A percentile compares a stretch with the other conserved stretches of the same genome.
Evolutionary conservation across 2,329 filamentous ascomycete species (phyloP).

Genomic region (Colletotrichum sp.): DNA sequence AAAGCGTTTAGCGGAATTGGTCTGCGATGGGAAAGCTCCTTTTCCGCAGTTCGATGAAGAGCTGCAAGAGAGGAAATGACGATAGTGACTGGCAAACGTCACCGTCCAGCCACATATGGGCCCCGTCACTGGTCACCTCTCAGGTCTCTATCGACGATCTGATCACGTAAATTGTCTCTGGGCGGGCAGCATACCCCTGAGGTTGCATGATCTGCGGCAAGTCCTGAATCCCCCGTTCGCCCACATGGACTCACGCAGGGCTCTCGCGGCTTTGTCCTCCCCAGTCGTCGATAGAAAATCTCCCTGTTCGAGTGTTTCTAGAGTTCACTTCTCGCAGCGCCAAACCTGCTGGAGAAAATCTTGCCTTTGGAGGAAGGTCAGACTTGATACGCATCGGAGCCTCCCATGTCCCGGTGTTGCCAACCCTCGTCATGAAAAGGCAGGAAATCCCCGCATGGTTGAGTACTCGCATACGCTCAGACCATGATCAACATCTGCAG

Average conservation of each 20-base stretch:
- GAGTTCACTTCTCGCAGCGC: background rate
- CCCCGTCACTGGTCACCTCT: background rate
- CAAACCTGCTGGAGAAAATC: background rate
- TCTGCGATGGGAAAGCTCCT: background rate
- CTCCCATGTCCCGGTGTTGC: background rate
- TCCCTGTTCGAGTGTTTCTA: background rate
- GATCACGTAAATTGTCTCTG: background rate
- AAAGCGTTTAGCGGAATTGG: background rate
- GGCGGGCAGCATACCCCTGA: background rate
- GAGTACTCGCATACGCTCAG: background rate
- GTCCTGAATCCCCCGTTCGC: background rate
- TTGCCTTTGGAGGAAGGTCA: background rate
- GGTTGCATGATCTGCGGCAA: slow-evolving; percentile 1
- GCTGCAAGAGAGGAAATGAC: background rate
- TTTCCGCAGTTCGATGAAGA: background rate
- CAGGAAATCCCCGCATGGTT: background rate
- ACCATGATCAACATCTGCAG: background rate
- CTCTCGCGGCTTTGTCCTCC: background rate
- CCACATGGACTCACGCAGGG: background rate
- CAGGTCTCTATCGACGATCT: background rate
- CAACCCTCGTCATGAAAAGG: background rate
- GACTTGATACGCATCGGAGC: background rate
- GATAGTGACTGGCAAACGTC: background rate
- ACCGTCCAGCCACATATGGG: background rate
- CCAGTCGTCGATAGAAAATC: background rate